A percentile compares a stretch with the other conserved stretches of the same genome.
Evolutionary conservation across 768 basidiomycete species (phyloP).

Genomic region (Glaciozyma martinii): DNA sequence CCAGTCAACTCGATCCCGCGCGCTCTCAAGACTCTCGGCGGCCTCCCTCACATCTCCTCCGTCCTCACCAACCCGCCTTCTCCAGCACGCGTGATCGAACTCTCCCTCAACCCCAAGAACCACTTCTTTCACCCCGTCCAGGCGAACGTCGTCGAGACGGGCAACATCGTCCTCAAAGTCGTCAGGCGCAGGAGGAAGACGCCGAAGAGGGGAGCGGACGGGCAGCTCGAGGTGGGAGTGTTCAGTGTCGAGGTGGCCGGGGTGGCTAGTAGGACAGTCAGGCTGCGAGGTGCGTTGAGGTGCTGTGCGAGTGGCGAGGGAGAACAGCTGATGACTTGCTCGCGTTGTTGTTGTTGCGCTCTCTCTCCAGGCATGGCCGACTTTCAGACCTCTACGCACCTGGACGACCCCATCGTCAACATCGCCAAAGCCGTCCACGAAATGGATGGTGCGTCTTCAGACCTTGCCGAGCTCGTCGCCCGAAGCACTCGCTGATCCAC

Average conservation of each 20-base stretch:
- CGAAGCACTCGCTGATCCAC: background rate
- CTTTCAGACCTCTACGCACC: slow-evolving; percentile 59
- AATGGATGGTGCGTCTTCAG: slow-evolving; percentile 64
- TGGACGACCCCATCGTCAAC: slow-evolving; percentile 54
- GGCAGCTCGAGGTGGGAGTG: slow-evolving; percentile 38
- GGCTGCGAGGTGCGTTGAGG: slow-evolving; percentile 72
- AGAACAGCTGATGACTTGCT: background rate
- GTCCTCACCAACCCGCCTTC: background rate
- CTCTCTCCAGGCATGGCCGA: slow-evolving; percentile 71
- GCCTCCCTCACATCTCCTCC: background rate
- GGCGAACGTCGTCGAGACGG: slow-evolving; percentile 65
- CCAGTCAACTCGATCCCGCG: slow-evolving; percentile 52
- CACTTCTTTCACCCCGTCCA: slow-evolving; percentile 74
- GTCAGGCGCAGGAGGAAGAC: slow-evolving; percentile 49
- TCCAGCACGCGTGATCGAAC: slow-evolving; percentile 52
- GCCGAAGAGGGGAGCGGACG: slow-evolving; percentile 29
- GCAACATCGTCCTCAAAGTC: slow-evolving; percentile 79
- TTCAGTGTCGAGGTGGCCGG: slow-evolving; percentile 68
- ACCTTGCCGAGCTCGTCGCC: no score
- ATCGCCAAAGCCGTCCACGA: slow-evolving; percentile 64
- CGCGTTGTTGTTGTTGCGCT: background rate
- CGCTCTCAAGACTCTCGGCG: slow-evolving; percentile 27
- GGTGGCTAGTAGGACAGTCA: slow-evolving; percentile 64
- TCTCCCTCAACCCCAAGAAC: slow-evolving; percentile 60
- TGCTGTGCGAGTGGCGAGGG: background rate